A percentile compares a stretch with the other conserved stretches of the same genome.
These are phyloP conservation scores for Oryza punctata DNA, from an alignment of 176 grass and related monocot genomes.

Conservation along the genomic window DNA sequence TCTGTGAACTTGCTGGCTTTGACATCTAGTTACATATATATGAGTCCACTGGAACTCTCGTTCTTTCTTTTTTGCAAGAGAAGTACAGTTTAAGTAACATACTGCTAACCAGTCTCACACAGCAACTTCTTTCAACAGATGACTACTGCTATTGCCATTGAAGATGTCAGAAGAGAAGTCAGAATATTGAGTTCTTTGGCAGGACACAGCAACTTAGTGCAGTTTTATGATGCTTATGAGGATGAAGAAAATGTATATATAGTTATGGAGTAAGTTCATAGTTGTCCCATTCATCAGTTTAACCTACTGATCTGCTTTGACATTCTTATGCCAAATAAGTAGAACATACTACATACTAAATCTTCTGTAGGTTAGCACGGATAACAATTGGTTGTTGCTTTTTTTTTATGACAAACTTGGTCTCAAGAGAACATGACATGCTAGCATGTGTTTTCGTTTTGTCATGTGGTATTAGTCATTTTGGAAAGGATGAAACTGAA, in stretches of 20 bases:
- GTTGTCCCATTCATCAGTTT: constrained; percentile 30
- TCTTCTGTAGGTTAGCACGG: neutral
- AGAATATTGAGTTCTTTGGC: constrained; percentile 80
- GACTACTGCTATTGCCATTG: constrained; percentile 90
- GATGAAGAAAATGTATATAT: constrained; percentile 97
- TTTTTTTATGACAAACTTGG: constrained; percentile 24
- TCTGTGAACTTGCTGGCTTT: neutral
- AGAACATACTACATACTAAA: constrained; percentile 7
- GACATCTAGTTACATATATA: constrained; percentile 13
- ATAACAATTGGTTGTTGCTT: neutral
- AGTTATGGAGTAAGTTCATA: constrained; percentile 87
- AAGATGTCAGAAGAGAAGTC: constrained; percentile 95
- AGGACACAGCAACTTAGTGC: constrained; percentile 76
- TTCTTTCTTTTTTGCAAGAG: neutral
- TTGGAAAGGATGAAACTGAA: no score
- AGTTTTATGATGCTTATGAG: constrained; percentile 85
- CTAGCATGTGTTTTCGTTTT: neutral
- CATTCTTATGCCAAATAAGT: constrained; percentile 22
- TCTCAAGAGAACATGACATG: neutral
- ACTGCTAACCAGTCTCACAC: constrained; percentile 13
- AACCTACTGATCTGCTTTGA: constrained; percentile 1
- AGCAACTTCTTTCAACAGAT: constrained; percentile 60
- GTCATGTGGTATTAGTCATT: neutral
- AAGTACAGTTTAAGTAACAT: constrained; percentile 16
- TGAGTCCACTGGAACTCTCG: neutral